These are phyloP conservation scores for Plantago major DNA, from an alignment of 257 asterid species.

Conservation along the genomic window DNA sequence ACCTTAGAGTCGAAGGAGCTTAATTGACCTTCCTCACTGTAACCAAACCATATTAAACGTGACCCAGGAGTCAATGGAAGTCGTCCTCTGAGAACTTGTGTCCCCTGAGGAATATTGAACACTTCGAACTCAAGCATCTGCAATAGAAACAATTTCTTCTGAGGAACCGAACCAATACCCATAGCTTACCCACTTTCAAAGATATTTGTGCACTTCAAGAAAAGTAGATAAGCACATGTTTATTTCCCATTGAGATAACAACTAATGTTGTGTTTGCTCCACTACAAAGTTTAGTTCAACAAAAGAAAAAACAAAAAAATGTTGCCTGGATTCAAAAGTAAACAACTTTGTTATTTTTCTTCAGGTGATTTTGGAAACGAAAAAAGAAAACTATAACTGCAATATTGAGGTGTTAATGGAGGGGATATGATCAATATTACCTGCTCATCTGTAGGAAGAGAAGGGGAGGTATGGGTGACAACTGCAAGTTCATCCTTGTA, in stretches of 20 bases:
- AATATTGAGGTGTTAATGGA: constrained; percentile 6
- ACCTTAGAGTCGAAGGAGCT: constrained; percentile 97
- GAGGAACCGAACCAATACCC: background rate
- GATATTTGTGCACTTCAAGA: constrained; percentile 6
- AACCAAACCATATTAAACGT: constrained; percentile 82
- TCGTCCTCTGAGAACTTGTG: constrained; percentile 54
- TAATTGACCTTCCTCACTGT: constrained; percentile 87
- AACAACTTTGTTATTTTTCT: constrained; percentile 5
- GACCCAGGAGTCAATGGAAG: constrained; percentile 96
- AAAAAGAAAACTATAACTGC: constrained; percentile 2
- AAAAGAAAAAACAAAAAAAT: constrained; percentile 4
- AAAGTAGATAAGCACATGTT: no score
- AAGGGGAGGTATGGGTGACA: constrained; percentile 72
- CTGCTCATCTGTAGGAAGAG: constrained; percentile 91
- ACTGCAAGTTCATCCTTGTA: constrained; percentile 79
- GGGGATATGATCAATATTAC: constrained; percentile 28
- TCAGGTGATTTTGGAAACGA: background rate
- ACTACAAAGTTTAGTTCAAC: background rate
- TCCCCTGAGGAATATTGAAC: constrained; percentile 49
- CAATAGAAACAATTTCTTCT: constrained; percentile 19
- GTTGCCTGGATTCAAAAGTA: constrained; percentile 5
- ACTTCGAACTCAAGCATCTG: constrained; percentile 92
- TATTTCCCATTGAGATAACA: no score
- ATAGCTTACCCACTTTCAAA: constrained; percentile 9
- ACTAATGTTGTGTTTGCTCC: no score